These are phyloP conservation scores for Taxillus chinensis DNA, from an alignment of 164 flowering plant genomes.

Conservation along the genomic window DNA sequence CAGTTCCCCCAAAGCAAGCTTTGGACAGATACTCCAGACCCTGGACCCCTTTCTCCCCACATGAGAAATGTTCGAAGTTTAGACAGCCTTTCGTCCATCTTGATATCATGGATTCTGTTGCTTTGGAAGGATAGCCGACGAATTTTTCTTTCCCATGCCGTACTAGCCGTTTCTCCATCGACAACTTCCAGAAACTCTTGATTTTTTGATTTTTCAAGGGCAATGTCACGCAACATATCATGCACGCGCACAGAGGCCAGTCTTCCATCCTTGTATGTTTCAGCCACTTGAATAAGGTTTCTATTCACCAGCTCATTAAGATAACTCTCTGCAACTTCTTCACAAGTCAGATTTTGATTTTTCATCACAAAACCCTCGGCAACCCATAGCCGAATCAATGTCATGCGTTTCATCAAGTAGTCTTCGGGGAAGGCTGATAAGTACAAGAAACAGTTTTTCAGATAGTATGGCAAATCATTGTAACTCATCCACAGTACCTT, in stretches of 20 bases:
- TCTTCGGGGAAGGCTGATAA: slow-evolving; percentile 15
- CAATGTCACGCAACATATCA: slow-evolving; percentile 15
- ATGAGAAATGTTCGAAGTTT: slow-evolving; percentile 12
- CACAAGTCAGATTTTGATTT: slow-evolving; percentile 8
- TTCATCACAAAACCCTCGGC: slow-evolving; percentile 22
- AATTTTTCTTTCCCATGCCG: neutral
- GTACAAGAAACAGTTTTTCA: slow-evolving; percentile 11
- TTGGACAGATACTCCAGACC: neutral
- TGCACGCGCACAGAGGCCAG: slow-evolving; percentile 11
- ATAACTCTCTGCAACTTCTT: slow-evolving; percentile 18
- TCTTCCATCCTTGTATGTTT: slow-evolving; percentile 3
- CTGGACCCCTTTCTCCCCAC: neutral
- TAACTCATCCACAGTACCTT: slow-evolving; percentile 10
- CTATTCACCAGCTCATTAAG: slow-evolving; percentile 13
- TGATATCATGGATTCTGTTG: neutral
- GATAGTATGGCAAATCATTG: slow-evolving; percentile 9
- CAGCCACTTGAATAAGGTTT: slow-evolving; percentile 9
- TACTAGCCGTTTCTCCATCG: neutral
- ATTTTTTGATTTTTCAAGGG: slow-evolving; percentile 12
- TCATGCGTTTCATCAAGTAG: neutral
- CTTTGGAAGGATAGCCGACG: slow-evolving; percentile 18
- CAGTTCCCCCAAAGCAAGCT: neutral
- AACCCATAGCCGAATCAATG: slow-evolving; percentile 12
- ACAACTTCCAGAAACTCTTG: slow-evolving; percentile 8
- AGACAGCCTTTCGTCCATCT: neutral